Conservation (phyloP, 352 stramenopile species). For the Phytophthora chlamydospora region DNA sequence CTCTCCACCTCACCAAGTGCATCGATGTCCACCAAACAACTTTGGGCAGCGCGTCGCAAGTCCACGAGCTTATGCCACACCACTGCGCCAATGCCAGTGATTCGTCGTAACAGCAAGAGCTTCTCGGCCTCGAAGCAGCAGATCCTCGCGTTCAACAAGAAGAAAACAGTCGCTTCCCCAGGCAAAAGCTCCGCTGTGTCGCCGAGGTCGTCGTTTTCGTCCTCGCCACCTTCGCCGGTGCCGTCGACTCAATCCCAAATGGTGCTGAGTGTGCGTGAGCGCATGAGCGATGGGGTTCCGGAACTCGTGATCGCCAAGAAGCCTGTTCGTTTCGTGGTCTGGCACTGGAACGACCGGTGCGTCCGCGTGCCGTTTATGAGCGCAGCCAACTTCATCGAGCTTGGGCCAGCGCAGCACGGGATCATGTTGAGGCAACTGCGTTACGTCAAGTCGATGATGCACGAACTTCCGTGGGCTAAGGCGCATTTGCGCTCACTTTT, state of each 20-base stretch:
- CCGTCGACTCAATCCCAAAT: conserved; percentile 47
- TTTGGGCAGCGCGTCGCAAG: conserved; percentile 53
- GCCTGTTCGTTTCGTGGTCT: conserved; percentile 51
- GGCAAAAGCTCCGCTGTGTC: conserved; percentile 13
- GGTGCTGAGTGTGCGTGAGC: conserved; percentile 60
- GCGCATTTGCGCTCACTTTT: conserved; percentile 67
- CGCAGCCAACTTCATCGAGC: conserved; percentile 42
- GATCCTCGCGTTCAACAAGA: conserved; percentile 22
- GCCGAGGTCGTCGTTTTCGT: conserved; percentile 11
- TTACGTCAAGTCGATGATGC: conserved; percentile 86
- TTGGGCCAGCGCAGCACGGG: conserved; percentile 76
- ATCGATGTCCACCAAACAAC: conserved; percentile 18
- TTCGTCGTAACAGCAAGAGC: conserved; percentile 27
- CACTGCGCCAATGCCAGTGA: conserved; percentile 1
- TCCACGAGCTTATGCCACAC: conserved; percentile 56
- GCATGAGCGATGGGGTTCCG: conserved; percentile 50
- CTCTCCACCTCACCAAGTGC: conserved; percentile 10
- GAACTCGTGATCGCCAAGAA: conserved; percentile 74
- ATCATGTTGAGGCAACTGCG: conserved; percentile 84
- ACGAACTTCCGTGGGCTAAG: conserved; percentile 86
- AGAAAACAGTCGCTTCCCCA: conserved; percentile 13
- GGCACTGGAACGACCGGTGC: conserved; percentile 69
- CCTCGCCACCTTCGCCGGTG: conserved; percentile 21
- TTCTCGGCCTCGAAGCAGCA: conserved; percentile 34
- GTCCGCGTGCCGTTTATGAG: conserved; percentile 52